A percentile compares a stretch with the other conserved stretches of the same genome.
phyloP scores from a whole-genome alignment of 169 alveolate genomes.

The Plasmodium reichenowi region DNA sequence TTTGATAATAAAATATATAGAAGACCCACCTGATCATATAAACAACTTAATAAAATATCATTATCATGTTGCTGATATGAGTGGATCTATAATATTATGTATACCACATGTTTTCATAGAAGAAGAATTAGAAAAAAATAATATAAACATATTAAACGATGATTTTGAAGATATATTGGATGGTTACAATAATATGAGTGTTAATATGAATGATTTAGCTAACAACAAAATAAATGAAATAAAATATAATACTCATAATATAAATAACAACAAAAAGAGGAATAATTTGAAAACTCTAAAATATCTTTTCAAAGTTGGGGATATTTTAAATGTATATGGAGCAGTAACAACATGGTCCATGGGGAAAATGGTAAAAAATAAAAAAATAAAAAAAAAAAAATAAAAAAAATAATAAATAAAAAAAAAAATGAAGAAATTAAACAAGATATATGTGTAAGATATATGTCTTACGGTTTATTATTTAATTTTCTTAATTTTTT shows the following conservation, averaged over 20 bases:
- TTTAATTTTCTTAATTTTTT: background rate
- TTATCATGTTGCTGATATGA: slow-evolving; percentile 81
- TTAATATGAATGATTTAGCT: slow-evolving; percentile 53
- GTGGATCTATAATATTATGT: slow-evolving; percentile 82
- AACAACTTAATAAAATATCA: slow-evolving; percentile 80
- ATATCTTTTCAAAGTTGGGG: slow-evolving; percentile 84
- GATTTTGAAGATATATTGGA: slow-evolving; percentile 77
- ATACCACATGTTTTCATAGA: slow-evolving; percentile 83
- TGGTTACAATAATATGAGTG: slow-evolving; percentile 44
- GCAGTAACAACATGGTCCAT: slow-evolving; percentile 86
- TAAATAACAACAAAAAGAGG: slow-evolving; percentile 79
- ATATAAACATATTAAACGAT: slow-evolving; percentile 26
- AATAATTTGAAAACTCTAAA: slow-evolving; percentile 76
- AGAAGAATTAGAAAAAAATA: slow-evolving; percentile 72
- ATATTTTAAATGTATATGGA: slow-evolving; percentile 78
- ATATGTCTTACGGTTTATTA: background rate
- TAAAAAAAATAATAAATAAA: too few species aligned
- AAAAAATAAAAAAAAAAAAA: slow-evolving; percentile 31
- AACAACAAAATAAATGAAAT: slow-evolving; percentile 54
- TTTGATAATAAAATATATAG: slow-evolving; percentile 81
- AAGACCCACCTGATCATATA: slow-evolving; percentile 86
- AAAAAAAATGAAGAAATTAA: background rate
- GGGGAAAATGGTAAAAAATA: slow-evolving; percentile 83
- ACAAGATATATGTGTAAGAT: too few species aligned
- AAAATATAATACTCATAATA: slow-evolving; percentile 70